Conservation (phyloP, 176 grass and related monocot species). For the Bonia amplexicaulis region DNA sequence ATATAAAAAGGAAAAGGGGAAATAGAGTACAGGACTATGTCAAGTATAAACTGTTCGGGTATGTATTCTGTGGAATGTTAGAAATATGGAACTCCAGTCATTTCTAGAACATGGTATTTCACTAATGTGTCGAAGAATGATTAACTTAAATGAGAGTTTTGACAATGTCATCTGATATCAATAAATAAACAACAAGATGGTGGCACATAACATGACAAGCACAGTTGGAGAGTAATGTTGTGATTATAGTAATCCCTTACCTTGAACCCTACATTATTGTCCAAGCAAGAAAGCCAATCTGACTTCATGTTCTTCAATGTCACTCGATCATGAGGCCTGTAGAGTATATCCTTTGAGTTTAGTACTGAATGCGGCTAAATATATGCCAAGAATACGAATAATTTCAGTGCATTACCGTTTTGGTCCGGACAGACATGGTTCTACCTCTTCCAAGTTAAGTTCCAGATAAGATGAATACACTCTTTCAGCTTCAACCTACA, state of each 20-base stretch:
- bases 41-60: background rate
- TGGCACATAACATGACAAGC: background rate
- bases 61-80: background rate
- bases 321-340: constrained; percentile 94
- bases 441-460: constrained; percentile 81
- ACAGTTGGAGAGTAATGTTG: background rate
- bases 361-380: constrained; percentile 20
- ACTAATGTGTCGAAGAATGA: background rate
- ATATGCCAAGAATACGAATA: constrained; percentile 5
- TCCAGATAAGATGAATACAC: constrained; percentile 93
- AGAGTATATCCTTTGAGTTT: constrained; percentile 1
- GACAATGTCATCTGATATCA: background rate
- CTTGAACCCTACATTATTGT: constrained; percentile 95
- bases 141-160: background rate
- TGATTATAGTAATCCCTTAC: constrained; percentile 25
- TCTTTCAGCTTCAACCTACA: constrained; percentile 83
- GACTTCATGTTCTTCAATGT: constrained; percentile 90
- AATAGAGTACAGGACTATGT: background rate
- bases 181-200: background rate
- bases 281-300: constrained; percentile 92
- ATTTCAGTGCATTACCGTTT: constrained; percentile 67
- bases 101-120: background rate
- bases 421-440: constrained; percentile 86
- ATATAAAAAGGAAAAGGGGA: background rate
- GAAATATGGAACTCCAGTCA: background rate